Evolutionary conservation across 2,329 filamentous ascomycete genomes (phyloP), one percentile per base, ranked within the genome.

Genomic region (Metarhizium sp.): DNA sequence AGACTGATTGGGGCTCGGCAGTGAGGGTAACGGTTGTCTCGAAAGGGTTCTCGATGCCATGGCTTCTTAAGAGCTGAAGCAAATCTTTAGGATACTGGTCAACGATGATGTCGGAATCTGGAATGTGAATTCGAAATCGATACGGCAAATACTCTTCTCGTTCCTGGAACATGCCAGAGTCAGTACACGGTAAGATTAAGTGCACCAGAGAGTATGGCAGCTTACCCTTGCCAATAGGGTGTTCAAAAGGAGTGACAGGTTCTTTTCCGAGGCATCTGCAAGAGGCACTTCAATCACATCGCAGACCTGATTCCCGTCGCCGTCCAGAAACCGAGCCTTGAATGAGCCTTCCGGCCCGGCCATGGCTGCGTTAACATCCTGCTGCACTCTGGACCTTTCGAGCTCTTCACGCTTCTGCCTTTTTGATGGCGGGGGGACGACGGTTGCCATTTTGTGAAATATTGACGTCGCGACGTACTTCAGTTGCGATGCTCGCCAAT

Each of bases 281-380:
- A 96, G 81, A 13, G 90, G 86, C 46, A 96, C 86, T 63, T 86
- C 78, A 51, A 86, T 68, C 74, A 87, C 70, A 81, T 90, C 70
- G 76, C 86, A 69, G 79, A 86, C 63, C 79, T 90, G 73, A 78
- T 90, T 69, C 77, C 82, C 74, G 78, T 88, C 81, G 59, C 88
- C 84, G 69, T 97, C 91, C 66, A 90, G 80, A 71, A 97, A 96
- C 61, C 92, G 88, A 50, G 95, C 85, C 70, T 90, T 87, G 67
- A 95, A 84, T 58, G 85, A 90, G 61, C 90, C 91, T 51, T 84
- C 75, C 60, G 87, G 80, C 38, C 84, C 81, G 0, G 87, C 81
- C 51, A 88, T 79, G 43, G 87, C 80, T 25, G 84, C 76, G 46
- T 80, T 75, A 52, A 92, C 80, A 73, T 92, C 85, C 67, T 94